A percentile compares a stretch with the other conserved stretches of the same genome.
phyloP scores from a whole-genome alignment of 768 basidiomycete species.

The Multifurca ochricompacta region DNA sequence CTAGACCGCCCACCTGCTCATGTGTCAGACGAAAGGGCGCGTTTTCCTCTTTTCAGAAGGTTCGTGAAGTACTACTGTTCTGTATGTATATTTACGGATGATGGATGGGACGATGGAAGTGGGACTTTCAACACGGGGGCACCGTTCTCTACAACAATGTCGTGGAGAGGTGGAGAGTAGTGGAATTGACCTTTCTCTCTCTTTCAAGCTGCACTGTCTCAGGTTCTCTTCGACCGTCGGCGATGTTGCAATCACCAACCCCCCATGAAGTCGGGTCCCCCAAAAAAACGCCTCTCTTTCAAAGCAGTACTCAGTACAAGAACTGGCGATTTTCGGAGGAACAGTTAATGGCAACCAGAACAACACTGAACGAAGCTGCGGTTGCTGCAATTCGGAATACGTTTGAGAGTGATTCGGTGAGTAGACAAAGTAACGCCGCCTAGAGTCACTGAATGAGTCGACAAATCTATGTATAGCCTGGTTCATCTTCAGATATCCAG shows the following conservation, averaged over 20 bases:
- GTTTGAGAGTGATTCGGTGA: constrained; percentile 74
- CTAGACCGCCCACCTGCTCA: too few relatives aligned
- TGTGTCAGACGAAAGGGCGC: too few relatives aligned
- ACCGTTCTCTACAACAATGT: too few relatives aligned
- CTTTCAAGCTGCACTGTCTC: background rate
- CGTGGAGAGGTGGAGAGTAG: background rate
- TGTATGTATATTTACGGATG: too few relatives aligned
- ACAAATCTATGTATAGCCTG: constrained; percentile 37
- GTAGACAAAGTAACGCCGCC: constrained; percentile 14
- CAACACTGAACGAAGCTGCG: constrained; percentile 64
- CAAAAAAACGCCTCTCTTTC: constrained; percentile 48
- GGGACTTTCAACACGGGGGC: too few relatives aligned
- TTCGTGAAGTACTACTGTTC: too few relatives aligned
- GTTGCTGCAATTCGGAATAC: constrained; percentile 69
- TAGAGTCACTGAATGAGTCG: background rate
- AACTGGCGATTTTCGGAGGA: constrained; percentile 86
- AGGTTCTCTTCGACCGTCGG: too few relatives aligned
- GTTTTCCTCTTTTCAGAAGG: too few relatives aligned
- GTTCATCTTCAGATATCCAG: constrained; percentile 60
- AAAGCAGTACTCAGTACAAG: constrained; percentile 71
- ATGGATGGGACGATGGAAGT: too few relatives aligned
- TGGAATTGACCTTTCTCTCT: background rate
- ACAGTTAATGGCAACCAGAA: constrained; percentile 51
- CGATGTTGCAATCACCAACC: constrained; percentile 11
- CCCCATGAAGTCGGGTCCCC: constrained; percentile 1